A percentile compares a stretch with the other conserved stretches of the same genome.
Evolutionary conservation across 345 rosid species (phyloP).

Genomic region (Brassica juncea): DNA sequence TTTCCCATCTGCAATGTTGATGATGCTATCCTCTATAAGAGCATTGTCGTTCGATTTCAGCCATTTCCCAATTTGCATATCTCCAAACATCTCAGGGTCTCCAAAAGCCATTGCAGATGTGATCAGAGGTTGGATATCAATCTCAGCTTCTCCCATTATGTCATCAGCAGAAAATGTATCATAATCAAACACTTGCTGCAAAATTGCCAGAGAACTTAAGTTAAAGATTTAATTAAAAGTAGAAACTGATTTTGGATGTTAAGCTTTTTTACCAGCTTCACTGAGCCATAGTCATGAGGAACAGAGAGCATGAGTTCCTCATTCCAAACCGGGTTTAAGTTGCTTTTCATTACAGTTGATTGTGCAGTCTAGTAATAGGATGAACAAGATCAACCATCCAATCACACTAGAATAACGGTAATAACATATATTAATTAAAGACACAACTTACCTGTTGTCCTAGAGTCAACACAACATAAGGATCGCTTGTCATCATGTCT

Average conservation of each 20-base stretch:
- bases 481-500: slow-evolving; percentile 98
- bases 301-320: slow-evolving; percentile 83
- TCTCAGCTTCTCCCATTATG: slow-evolving; percentile 97
- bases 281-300: slow-evolving; percentile 59
- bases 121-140: slow-evolving; percentile 88
- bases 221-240: neutral
- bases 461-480: slow-evolving; percentile 78
- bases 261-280: slow-evolving; percentile 59
- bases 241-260: neutral
- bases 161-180: slow-evolving; percentile 98
- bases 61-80: slow-evolving; percentile 99
- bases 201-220: neutral
- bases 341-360: slow-evolving; percentile 56
- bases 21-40: slow-evolving; percentile 73
- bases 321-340: slow-evolving; percentile 82
- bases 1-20: slow-evolving; percentile 89
- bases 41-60: slow-evolving; percentile 84
- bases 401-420: neutral
- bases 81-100: slow-evolving; percentile 81
- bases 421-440: neutral
- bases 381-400: slow-evolving; percentile 5
- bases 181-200: slow-evolving; percentile 83
- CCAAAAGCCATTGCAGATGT: slow-evolving; percentile 94
- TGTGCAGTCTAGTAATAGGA: slow-evolving; percentile 54
- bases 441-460: slow-evolving; percentile 67